Evolutionary conservation across 2,329 filamentous ascomycete species (phyloP).

Genomic region (Alternaria angustiovoidea): DNA sequence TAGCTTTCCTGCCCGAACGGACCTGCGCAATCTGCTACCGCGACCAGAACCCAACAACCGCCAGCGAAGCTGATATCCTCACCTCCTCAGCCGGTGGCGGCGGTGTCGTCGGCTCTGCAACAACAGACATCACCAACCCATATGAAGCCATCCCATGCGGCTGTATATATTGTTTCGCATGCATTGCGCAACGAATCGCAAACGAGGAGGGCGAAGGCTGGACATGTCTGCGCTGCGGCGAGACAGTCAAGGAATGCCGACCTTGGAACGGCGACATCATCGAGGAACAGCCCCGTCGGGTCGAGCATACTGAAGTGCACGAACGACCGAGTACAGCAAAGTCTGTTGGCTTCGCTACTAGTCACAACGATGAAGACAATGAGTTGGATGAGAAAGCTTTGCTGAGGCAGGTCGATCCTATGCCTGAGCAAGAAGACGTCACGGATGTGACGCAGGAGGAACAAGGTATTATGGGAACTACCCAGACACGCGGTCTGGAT

Average conservation of each 20-base stretch:
- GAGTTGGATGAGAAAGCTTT: conserved; percentile 21
- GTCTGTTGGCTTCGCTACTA: conserved; percentile 30
- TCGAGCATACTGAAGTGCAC: conserved; percentile 3
- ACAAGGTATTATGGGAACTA: conserved; percentile 21
- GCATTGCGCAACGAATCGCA: conserved; percentile 87
- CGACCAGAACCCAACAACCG: conserved; percentile 78
- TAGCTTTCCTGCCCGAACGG: conserved; percentile 85
- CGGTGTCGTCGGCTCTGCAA: conserved; percentile 84
- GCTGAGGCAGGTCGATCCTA: conserved; percentile 43
- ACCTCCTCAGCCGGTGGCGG: conserved; percentile 68
- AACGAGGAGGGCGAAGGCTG: conserved; percentile 94
- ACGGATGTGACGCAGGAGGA: background rate
- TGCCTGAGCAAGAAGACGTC: conserved; percentile 37
- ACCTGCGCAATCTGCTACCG: conserved; percentile 98
- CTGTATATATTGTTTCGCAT: conserved; percentile 96
- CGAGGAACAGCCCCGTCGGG: conserved; percentile 52
- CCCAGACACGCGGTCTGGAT: conserved; percentile 36
- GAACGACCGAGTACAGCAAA: conserved; percentile 21
- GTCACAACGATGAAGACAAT: background rate
- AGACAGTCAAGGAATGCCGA: conserved; percentile 81
- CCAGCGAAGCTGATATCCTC: conserved; percentile 75
- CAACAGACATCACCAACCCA: conserved; percentile 94
- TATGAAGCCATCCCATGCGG: conserved; percentile 91
- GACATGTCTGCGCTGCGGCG: conserved; percentile 88
- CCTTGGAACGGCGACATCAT: conserved; percentile 93